A percentile compares a stretch with the other conserved stretches of the same genome.
These are phyloP conservation scores for Mycogone perniciosa DNA, from an alignment of 2,329 filamentous ascomycete genomes.

Conservation along the genomic window DNA sequence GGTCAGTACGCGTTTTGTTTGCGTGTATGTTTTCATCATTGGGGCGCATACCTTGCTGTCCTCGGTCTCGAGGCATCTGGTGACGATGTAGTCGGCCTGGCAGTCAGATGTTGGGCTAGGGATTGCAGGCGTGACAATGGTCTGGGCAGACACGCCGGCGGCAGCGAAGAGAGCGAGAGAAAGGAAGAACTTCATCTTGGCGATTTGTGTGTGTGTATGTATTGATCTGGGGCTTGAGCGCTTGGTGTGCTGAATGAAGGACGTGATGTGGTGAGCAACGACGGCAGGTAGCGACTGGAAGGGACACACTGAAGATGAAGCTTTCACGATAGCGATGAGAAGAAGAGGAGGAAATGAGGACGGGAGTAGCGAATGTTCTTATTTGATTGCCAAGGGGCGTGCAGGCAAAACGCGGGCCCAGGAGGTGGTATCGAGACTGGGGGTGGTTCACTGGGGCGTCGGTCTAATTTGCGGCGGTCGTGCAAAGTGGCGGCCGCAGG, in stretches of 20 bases:
- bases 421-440: not conserved
- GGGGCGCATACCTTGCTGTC: slow-evolving; percentile 27
- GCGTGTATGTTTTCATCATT: not conserved
- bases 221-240: not conserved
- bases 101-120: slow-evolving; percentile 29
- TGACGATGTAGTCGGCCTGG: slow-evolving; percentile 42
- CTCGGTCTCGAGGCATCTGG: slow-evolving; percentile 37
- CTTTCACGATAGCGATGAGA: not conserved
- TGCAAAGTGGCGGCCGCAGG: not conserved
- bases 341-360: not conserved
- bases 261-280: too few species aligned
- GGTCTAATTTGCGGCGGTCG: not conserved
- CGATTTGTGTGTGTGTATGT: slow-evolving; percentile 1
- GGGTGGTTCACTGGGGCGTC: slow-evolving; percentile 6
- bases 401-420: not conserved
- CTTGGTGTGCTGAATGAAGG: not conserved
- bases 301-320: not conserved
- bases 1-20: too few species aligned
- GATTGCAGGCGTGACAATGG: slow-evolving; percentile 22
- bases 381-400: not conserved
- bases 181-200: slow-evolving; percentile 41
- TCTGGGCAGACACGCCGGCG: slow-evolving; percentile 7
- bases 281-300: too few species aligned
- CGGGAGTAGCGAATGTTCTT: not conserved
- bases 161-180: slow-evolving; percentile 31